phyloP scores from a whole-genome alignment of 768 basidiomycete genomes.

The Lactifluus pinguis region DNA sequence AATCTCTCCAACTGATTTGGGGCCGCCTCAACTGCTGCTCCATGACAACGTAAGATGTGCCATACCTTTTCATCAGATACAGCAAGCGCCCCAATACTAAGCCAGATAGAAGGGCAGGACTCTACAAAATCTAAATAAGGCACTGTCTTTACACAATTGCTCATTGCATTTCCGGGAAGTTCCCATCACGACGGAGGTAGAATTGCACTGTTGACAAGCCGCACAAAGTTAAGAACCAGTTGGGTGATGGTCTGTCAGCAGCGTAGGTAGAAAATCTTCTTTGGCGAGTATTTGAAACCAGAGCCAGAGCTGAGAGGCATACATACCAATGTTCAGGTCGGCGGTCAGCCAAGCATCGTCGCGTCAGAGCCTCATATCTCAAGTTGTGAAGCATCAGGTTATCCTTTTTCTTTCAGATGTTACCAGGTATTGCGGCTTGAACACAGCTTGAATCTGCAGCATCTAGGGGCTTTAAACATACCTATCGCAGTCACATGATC shows the following conservation, averaged over 20 bases:
- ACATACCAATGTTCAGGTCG: no score
- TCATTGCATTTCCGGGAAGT: not conserved
- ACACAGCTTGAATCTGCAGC: not conserved
- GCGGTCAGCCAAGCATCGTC: no score
- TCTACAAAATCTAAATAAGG: not conserved
- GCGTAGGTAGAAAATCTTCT: no score
- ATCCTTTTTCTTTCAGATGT: no score
- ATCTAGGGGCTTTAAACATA: not conserved
- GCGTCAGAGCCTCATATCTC: no score
- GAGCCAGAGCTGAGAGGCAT: no score
- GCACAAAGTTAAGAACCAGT: not conserved
- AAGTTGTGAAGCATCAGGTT: no score
- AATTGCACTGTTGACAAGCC: not conserved
- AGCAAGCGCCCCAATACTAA: constrained; percentile 30
- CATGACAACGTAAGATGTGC: constrained; percentile 35
- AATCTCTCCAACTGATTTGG: constrained; percentile 29
- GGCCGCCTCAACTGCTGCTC: constrained; percentile 29
- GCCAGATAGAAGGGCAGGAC: not conserved
- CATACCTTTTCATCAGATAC: constrained; percentile 46
- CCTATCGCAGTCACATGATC: not conserved
- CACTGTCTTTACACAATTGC: not conserved
- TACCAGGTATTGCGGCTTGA: no score
- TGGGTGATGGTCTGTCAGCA: not conserved
- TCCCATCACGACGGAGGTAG: not conserved
- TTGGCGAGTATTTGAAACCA: no score